Evolutionary conservation across 306 rosid species (phyloP), one percentile per base, ranked within the genome.

Genomic region (Aeschynomene evenia): DNA sequence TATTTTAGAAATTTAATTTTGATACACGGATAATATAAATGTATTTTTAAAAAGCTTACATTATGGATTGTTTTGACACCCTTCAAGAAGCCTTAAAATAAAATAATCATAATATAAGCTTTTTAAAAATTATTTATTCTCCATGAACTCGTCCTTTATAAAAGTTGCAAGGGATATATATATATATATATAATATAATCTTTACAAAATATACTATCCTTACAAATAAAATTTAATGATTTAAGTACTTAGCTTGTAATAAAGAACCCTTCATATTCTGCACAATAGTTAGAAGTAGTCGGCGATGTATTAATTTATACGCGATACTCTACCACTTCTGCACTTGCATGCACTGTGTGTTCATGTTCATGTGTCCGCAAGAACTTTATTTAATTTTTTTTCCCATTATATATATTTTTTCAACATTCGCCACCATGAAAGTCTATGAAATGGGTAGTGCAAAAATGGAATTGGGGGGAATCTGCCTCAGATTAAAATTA

Each of bases 391-490:
- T 37, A 7, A 9, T 13, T 1, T 4, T 16, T 15, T 8, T 24
- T 6, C 31, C 58, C 16, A 22, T 15, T 29, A 13, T 24, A 6
- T 53, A 23, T 54, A 0, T 5, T n/a, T 70, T 20, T 68, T 45
- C 10, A 43, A 57, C 20, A 20, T 21, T 51, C 46, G 9, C 79
- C 37, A 33, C 28, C 66, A 22, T 3, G 5, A 73, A 18, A 33
- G 13, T 52, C 10, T 26, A 23, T 58, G 12, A 43, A 55, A 46
- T 1, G 3, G 68, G 8, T 21, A 19, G n/a, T n/a, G 58, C 33
- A 20, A 9, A n/a, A 42, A 26, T 59, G 36, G 36, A 40, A 37
- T 10, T 31, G 72, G 59, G 23, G 9, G 76, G 42, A 68, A 70
- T 50, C 31, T 70, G 29, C 14, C 24, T 61, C 67, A 7, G n/a